Evolutionary conservation across 2,329 filamentous ascomycete species (phyloP).

Genomic region (Alternaria gaisen): DNA sequence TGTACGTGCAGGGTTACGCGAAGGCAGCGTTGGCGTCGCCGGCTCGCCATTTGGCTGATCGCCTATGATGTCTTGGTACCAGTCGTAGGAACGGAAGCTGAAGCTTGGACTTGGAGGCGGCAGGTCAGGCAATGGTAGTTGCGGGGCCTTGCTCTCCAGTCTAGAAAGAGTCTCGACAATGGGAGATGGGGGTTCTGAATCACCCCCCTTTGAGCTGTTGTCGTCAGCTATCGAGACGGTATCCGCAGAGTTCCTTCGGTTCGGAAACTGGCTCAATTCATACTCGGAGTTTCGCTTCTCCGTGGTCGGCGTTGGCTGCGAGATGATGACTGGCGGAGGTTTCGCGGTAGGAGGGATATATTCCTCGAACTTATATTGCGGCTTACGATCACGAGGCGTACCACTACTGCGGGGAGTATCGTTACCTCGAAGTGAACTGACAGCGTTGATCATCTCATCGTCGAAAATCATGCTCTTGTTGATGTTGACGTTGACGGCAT

Average conservation of each 20-base stretch:
- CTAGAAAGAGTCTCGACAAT: constrained; percentile 22
- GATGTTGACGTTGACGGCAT: constrained; percentile 39
- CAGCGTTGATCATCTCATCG: constrained; percentile 32
- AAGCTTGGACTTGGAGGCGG: constrained; percentile 35
- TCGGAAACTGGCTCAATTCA: constrained; percentile 29
- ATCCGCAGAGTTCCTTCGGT: constrained; percentile 8
- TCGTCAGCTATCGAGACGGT: constrained; percentile 15
- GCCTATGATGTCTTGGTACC: constrained; percentile 40
- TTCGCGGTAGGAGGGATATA: constrained; percentile 27
- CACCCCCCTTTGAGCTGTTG: constrained; percentile 4
- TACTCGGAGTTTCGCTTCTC: constrained; percentile 26
- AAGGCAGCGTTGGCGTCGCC: background rate
- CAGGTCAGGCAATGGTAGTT: constrained; percentile 29
- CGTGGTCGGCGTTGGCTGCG: constrained; percentile 11
- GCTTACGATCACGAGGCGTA: constrained; percentile 27
- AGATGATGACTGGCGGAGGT: constrained; percentile 17
- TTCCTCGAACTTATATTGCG: constrained; percentile 36
- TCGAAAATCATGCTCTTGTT: constrained; percentile 43
- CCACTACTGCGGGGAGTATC: constrained; percentile 19
- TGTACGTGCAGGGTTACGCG: constrained; percentile 14
- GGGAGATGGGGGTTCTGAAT: constrained; percentile 8
- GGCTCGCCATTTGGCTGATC: constrained; percentile 21
- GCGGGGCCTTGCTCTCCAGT: constrained; percentile 21
- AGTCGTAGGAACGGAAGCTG: constrained; percentile 38
- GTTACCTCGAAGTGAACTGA: constrained; percentile 19